phyloP scores from a whole-genome alignment of 2,329 filamentous ascomycete genomes.

The Fusarium buxicola region DNA sequence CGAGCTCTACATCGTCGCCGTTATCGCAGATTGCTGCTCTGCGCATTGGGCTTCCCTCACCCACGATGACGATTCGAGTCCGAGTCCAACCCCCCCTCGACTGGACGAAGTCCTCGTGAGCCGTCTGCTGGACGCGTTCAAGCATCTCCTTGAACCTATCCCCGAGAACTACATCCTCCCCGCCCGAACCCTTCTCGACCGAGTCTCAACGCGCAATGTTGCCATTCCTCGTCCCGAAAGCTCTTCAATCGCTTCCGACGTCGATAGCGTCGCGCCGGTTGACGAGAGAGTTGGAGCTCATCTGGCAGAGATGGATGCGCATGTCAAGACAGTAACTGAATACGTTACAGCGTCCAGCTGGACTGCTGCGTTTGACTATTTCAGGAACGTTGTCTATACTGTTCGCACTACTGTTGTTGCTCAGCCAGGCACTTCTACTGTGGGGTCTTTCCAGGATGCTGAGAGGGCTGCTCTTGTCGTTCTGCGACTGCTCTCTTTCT shows the following conservation, averaged over 20 bases:
- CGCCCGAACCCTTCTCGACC: conserved; percentile 67
- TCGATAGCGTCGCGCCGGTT: conserved; percentile 28
- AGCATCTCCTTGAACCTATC: conserved; percentile 67
- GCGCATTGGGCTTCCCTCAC: conserved; percentile 67
- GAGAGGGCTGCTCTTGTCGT: conserved; percentile 65
- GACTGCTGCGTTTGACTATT: conserved; percentile 68
- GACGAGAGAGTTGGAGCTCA: conserved; percentile 50
- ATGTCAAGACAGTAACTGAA: conserved; percentile 69
- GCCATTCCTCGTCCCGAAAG: conserved; percentile 49
- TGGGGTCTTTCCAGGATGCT: conserved; percentile 59
- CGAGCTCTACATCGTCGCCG: conserved; percentile 71
- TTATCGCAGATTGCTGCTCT: conserved; percentile 74
- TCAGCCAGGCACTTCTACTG: conserved; percentile 51
- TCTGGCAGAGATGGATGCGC: conserved; percentile 62
- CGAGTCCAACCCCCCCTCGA: conserved; percentile 48
- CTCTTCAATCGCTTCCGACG: conserved; percentile 30
- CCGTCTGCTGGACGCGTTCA: conserved; percentile 67
- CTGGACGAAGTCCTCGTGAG: conserved; percentile 64
- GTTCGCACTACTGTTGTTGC: conserved; percentile 59
- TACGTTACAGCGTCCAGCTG: conserved; percentile 75
- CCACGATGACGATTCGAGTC: conserved; percentile 37
- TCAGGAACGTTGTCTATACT: conserved; percentile 64
- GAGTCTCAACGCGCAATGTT: conserved; percentile 55
- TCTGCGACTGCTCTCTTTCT: conserved; percentile 69
- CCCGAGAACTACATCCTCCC: conserved; percentile 68